Evolutionary conservation across 2,329 filamentous ascomycete species (phyloP).

Genomic region (Paecilomyces fulvus): DNA sequence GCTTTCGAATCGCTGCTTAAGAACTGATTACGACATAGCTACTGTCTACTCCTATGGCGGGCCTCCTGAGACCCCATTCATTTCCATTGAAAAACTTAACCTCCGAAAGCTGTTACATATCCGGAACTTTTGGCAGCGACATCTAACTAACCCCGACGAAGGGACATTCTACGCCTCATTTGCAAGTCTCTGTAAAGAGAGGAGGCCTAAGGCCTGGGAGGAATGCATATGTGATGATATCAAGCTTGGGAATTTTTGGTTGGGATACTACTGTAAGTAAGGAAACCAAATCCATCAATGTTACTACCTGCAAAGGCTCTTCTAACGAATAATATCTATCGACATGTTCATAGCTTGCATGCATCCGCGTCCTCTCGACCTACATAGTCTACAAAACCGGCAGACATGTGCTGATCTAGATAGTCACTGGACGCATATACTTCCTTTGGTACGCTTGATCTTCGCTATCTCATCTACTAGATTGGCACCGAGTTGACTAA

Average conservation of each 20-base stretch:
- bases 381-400: conserved; percentile 15
- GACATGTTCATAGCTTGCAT: conserved; percentile 22
- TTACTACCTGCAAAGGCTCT: too few species aligned
- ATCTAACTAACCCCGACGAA: conserved; percentile 24
- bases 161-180: conserved; percentile 18
- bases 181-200: conserved; percentile 6
- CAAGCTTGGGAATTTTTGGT: conserved; percentile 16
- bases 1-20: conserved; percentile 14
- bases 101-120: conserved; percentile 28
- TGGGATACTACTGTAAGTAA: conserved; percentile 29
- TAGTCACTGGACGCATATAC: conserved; percentile 13
- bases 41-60: conserved; percentile 18
- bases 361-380: conserved; percentile 22
- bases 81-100: conserved; percentile 15
- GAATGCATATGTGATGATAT: conserved; percentile 1
- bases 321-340: not conserved
- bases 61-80: conserved; percentile 5
- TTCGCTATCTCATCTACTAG: not conserved
- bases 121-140: conserved; percentile 35
- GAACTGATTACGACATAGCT: conserved; percentile 24
- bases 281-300: conserved; percentile 2
- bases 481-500: not conserved
- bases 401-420: conserved; percentile 29
- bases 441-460: conserved; percentile 15
- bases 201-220: conserved; percentile 14